Evolutionary conservation across 176 grass and related monocot genomes (phyloP), one percentile per base, ranked within the genome.

Genomic region (Lolium perenne): DNA sequence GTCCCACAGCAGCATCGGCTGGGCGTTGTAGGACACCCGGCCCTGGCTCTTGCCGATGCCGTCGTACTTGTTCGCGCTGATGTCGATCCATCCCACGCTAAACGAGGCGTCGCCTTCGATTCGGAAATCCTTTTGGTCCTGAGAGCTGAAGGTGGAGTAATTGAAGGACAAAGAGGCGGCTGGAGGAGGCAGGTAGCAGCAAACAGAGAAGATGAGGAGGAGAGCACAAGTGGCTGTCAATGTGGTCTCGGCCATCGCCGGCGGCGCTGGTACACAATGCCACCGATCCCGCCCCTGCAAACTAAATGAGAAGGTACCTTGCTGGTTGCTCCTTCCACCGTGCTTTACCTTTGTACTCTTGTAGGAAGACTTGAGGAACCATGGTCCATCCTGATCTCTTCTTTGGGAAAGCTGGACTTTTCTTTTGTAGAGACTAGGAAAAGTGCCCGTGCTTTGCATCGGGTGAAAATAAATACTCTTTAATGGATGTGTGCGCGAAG

Each of bases 11-110:
- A 74, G 71, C 71, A 74, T 74, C n/a, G 71, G 71, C 2, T 50
- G 71, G 45, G 71, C 71, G 71, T 74, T 74, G 71, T 74, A 74
- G 45, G 71, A 74, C 71, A 74, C 71, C 21, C 71, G 71, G 45
- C 71, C 71, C 21, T 47, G 45, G 71, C 71, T 74, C n/a, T 50
- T 74, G 71, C 71, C 45, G 45, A 74, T 74, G 71, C 71, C 71
- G 45, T 3, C 71, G 43, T 15, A 16, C 71, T 8, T 74, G 71
- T 74, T 74, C 10, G 71, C 71, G 71, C 71, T 74, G 45, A 74
- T 4, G 45, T 74, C 71, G 45, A 74, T 49, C 71, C 43, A 8
- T 6, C 71, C 71, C 20, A 49, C 71, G 71, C 71, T 74, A 21
- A 74, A 74, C 45, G 43, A 74, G 71, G 71, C 71, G 71, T 74